These are phyloP conservation scores for Xerocomellus intermedius DNA, from an alignment of 768 basidiomycete species.

Conservation along the genomic window DNA sequence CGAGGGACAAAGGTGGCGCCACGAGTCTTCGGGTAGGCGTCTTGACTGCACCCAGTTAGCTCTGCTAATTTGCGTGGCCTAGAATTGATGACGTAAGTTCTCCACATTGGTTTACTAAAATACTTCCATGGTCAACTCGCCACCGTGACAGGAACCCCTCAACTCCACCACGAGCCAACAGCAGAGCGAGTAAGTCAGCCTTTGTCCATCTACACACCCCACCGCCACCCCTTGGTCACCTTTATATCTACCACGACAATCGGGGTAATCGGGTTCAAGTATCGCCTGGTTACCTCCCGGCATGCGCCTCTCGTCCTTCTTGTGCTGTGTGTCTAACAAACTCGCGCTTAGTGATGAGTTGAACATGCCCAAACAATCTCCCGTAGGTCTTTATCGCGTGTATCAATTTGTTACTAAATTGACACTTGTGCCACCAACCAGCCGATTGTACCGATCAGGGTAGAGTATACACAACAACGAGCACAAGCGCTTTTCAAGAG, in stretches of 20 bases:
- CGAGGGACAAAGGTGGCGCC: constrained; percentile 21
- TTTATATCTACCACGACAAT: constrained; percentile 13
- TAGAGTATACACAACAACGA: constrained; percentile 49
- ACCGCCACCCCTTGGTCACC: constrained; percentile 9
- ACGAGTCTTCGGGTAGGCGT: constrained; percentile 10
- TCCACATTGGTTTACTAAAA: constrained; percentile 17
- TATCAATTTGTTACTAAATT: not conserved
- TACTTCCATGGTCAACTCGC: constrained; percentile 11
- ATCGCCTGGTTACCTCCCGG: constrained; percentile 31
- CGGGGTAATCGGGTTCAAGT: constrained; percentile 25
- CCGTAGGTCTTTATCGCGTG: constrained; percentile 22
- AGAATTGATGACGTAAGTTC: constrained; percentile 36
- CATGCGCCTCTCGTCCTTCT: constrained; percentile 62
- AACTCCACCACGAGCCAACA: constrained; percentile 21
- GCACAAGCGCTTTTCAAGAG: constrained; percentile 56
- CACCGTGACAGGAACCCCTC: constrained; percentile 26
- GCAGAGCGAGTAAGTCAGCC: constrained; percentile 32
- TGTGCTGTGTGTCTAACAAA: constrained; percentile 64
- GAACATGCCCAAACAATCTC: constrained; percentile 31
- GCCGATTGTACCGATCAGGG: constrained; percentile 4
- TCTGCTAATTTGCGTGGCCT: not conserved
- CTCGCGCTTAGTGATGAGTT: constrained; percentile 51
- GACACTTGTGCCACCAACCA: not conserved
- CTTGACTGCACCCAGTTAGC: not conserved
- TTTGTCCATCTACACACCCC: constrained; percentile 18